Base-by-base conservation (phyloP, 768 basidiomycete species). In the Naganishia onofrii region DNA sequence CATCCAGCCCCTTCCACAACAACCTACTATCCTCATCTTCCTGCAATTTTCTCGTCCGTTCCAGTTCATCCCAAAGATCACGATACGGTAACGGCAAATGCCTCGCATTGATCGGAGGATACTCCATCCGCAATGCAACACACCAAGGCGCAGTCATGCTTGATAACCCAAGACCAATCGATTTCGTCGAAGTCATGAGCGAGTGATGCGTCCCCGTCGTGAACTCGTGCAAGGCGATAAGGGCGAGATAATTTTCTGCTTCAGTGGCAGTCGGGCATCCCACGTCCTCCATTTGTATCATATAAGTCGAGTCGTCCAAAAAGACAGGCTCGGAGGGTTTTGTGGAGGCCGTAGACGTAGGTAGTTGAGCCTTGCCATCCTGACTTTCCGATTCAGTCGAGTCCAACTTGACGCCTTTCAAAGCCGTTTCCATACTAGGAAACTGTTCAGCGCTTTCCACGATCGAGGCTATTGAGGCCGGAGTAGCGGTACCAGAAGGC, bases 21-120 rank as follows among this genome's bases (percentile, higher is more conserved):
- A 79, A 80, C 34, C 90, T 83, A 76, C 94, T 93, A 23, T 82
- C 84, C 23, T 76, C 78, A 70, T 92, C 88, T 67, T 89, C 88
- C 36, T 82, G 83, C 7, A 75, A 70, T 74, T 88, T 90, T 74
- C 90, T 84, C 31, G 83, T 81, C 3, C 74, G 78, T 75, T 93
- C 93, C 19, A 97, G 82, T 78, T 94, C 91, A 67, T 91, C 89
- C 95, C 95, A 99, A 21, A 99, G 83, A 79, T 93, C 90, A 71
- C 93, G 86, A 80, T 89, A 95, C 21, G 86, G 85, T 2, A 88
- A 84, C 10, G 95, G 92, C n/a, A 98, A 83, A 10, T 87, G 79
- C 73, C 91, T 84, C 80, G 91, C 90, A 73, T 88, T 90, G 0
- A 90, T 88, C 42, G 73, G 65, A 55, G 83, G 58, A 56, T 72